These are phyloP conservation scores for Debaryomyces hansenii DNA, from an alignment of 805 yeast genomes.

Conservation along the genomic window DNA sequence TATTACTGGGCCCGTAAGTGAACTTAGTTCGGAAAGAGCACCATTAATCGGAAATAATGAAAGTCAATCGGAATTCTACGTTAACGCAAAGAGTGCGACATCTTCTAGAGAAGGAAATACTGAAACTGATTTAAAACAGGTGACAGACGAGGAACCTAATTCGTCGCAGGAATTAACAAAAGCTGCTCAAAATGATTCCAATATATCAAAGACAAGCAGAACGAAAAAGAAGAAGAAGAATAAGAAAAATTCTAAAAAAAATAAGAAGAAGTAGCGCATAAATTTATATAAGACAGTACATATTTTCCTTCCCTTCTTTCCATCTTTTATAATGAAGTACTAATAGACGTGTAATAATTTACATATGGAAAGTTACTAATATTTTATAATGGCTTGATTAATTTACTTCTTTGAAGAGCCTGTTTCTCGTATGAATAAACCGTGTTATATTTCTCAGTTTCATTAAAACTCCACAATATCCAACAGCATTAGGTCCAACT, in stretches of 20 bases:
- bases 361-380: too few relatives aligned
- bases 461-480: too few relatives aligned
- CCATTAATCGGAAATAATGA: slow-evolving; percentile 1
- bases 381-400: too few relatives aligned
- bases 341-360: neutral
- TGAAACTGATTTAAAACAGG: neutral
- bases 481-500: too few relatives aligned
- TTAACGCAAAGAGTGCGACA: neutral
- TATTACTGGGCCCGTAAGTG: slow-evolving; percentile 4
- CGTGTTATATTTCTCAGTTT: too few relatives aligned
- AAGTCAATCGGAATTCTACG: neutral
- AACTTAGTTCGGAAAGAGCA: slow-evolving; percentile 2
- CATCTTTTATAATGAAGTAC: neutral
- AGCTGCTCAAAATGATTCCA: neutral
- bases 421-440: too few relatives aligned
- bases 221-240: neutral
- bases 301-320: too few relatives aligned
- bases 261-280: neutral
- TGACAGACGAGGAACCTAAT: neutral
- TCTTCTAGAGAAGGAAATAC: neutral
- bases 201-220: neutral
- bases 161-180: neutral
- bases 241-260: neutral
- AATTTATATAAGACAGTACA: too few relatives aligned
- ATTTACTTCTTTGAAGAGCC: too few relatives aligned